Evolutionary conservation across 108 stramenopile genomes (phyloP).

Genomic region (Stephanodiscus triporus): DNA sequence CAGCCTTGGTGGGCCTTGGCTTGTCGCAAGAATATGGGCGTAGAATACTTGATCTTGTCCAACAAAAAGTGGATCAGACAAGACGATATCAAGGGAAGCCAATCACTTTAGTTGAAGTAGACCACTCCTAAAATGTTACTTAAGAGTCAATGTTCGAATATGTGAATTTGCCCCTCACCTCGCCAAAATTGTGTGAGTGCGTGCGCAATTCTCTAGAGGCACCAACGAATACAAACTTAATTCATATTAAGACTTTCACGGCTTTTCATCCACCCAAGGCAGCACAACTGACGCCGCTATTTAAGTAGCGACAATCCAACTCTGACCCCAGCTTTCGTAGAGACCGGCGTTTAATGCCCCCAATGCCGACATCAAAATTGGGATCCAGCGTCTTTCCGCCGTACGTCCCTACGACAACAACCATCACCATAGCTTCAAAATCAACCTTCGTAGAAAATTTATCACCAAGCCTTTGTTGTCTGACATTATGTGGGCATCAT

Average conservation of each 20-base stretch:
- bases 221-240: no score
- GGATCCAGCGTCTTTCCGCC: slow-evolving; percentile 71
- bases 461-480: neutral
- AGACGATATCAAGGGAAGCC: slow-evolving; percentile 31
- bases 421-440: neutral
- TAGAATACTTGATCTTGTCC: slow-evolving; percentile 20
- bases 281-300: slow-evolving; percentile 77
- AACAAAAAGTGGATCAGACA: slow-evolving; percentile 36
- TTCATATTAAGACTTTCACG: slow-evolving; percentile 70
- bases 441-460: neutral
- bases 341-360: slow-evolving; percentile 89
- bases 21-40: slow-evolving; percentile 21
- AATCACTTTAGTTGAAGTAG: no score
- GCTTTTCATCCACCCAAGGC: slow-evolving; percentile 68
- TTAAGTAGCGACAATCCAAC: slow-evolving; percentile 60
- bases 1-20: slow-evolving; percentile 38
- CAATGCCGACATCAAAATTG: slow-evolving; percentile 79
- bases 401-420: slow-evolving; percentile 75
- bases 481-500: slow-evolving; percentile 66
- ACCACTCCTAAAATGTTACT: no score
- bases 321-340: slow-evolving; percentile 86
- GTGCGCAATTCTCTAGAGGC: no score
- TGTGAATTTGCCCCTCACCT: no score
- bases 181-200: no score
- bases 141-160: no score